Percentiles rank a stretch among this genome's conserved stretches.
Evolutionary conservation across 2,329 filamentous ascomycete species (phyloP).

Genomic region (Sclerotinia glacialis): DNA sequence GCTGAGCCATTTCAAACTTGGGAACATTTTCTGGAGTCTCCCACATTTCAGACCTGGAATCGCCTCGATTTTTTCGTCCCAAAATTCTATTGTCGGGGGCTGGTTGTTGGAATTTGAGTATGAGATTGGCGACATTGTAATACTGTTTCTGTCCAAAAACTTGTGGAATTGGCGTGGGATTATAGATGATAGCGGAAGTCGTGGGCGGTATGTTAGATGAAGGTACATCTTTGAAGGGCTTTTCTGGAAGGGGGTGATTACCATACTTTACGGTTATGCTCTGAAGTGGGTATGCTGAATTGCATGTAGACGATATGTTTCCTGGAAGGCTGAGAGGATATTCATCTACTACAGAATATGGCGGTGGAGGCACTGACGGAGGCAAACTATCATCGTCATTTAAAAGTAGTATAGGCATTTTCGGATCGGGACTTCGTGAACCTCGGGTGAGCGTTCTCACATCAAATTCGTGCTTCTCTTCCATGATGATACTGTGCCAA

Average conservation of each 20-base stretch:
- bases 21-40: background rate
- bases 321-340: too few species aligned
- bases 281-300: background rate
- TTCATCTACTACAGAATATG: background rate
- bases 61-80: background rate
- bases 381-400: background rate
- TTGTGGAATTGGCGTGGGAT: background rate
- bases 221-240: background rate
- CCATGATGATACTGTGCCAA: background rate
- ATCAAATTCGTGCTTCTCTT: constrained; percentile 3
- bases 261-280: background rate
- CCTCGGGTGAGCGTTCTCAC: background rate
- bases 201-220: background rate
- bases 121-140: background rate
- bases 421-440: background rate
- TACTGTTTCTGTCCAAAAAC: too few species aligned
- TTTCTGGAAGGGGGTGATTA: background rate
- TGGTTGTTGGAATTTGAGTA: background rate
- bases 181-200: too few species aligned
- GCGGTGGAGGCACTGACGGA: background rate
- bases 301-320: background rate
- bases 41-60: background rate
- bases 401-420: background rate
- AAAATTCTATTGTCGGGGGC: too few species aligned
- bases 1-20: background rate